Base-by-base conservation (phyloP, 257 asterid genomes). In the Capsicum pubescens region DNA sequence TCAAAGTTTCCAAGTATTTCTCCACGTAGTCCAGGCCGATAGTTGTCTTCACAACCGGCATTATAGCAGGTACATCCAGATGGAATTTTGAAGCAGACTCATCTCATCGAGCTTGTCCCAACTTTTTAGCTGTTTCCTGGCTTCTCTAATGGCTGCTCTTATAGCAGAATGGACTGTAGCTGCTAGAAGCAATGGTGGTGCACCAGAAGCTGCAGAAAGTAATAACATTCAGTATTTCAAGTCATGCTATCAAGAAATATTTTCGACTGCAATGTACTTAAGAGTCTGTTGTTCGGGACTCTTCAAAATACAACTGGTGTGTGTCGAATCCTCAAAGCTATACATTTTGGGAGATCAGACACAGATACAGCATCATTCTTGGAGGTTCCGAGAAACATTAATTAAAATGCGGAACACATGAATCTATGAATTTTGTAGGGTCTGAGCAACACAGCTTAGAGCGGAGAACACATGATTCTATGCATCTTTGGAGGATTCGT, bases 121-220 rank as follows among this genome's bases (percentile, higher is more conserved):
- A 61, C 21, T 56, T 48, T 57, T 80, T 9, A 68, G 78, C 82
- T 83, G 83, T 79, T 86, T 83, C 54, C 86, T 80, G 7, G 88
- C 98, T 79, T 84, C 95, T 61, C 84, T 90, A 81, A 94, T 90
- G 72, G 97, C 98, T 55, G 94, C 95, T 79, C 94, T 87, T 1
- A 91, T 87, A 8, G 98, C 97, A 58, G 97, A 93, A 84, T 93
- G 92, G 84, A 91, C 92, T 3, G 98, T 91, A 85, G 86, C 97
- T 9, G 98, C 93, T 88, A 94, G 86, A 83, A 92, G 90, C 84
- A 94, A 80, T 13, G 97, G 97, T 2, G 98, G 97, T 74, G 93
- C 98, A 64, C 98, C 97, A n/a, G 93, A 93, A 82, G 98, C 98
- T 94, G 88, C 87, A 85, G 13, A 82, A 16, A 1, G 44, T 13